Base-by-base conservation (phyloP, 768 basidiomycete species). In the Termitomyces sp. region DNA sequence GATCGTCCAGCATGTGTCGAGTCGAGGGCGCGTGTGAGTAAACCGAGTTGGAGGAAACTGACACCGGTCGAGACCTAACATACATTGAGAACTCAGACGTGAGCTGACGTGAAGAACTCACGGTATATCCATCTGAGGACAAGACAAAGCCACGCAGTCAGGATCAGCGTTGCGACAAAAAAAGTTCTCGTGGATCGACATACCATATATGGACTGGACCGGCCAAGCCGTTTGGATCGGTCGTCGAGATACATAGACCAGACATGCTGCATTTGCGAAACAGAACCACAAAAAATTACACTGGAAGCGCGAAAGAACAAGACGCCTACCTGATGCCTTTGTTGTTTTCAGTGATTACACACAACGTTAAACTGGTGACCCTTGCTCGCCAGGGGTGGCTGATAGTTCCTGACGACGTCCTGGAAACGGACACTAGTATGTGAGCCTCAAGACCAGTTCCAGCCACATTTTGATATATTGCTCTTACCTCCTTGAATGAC, bases 1-100 rank as follows among this genome's bases (percentile, higher is more conserved):
- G 56, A 28, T 66, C 75, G 54, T 62, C 75, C 26, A 76, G 76
- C 62, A 80, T 79, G 63, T 78, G 77, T 45, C 76, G 74, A 41
- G 80, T 79, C 36, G 80, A 79, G 52, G 72, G 72, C 28, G 80
- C 69, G 18, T 71, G 67, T 13, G 81, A 82, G 67, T 78, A 71
- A 10, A 76, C 68, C n/a, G n/a, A n/a, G n/a, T n/a, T n/a, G n/a
- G n/a, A n/a, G n/a, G n/a, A n/a, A n/a, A n/a, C n/a, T n/a, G n/a
- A n/a, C n/a, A n/a, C n/a, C n/a, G n/a, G n/a, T n/a, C n/a, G n/a
- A n/a, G n/a, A n/a, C n/a, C n/a, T n/a, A 78, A 80, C 10, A 64
- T 63, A 52, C 55, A 10, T 11, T 20, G 3, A 20, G 18, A 46
- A 14, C 20, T 69, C 62, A 62, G 55, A 66, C 36, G 24, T n/a